Base-by-base conservation (phyloP, 108 stramenopile genomes). In the Skeletonema grethae region DNA sequence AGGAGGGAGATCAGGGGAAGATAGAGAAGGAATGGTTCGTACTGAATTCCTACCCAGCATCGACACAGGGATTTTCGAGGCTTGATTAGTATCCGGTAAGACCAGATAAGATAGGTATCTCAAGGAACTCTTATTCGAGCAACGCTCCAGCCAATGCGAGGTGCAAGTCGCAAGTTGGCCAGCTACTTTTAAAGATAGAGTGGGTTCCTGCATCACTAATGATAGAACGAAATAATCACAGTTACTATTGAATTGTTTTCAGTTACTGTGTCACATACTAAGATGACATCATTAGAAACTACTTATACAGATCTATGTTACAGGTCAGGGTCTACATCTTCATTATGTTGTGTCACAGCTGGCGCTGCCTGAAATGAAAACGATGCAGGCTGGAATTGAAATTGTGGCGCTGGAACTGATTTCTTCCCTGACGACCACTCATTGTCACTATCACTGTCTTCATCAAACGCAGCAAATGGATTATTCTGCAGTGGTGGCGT, bases 361-460 rank as follows among this genome's bases (percentile, higher is more conserved):
- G 64, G 45, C 56, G 41, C 48, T n/a, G 74, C 24, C 41, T 62
- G 66, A 24, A 62, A 74, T 8, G 73, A 60, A 70, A 81, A 81
- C 0, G 73, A 81, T 34, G 80, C 80, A 24, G 80, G 73, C 25
- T 81, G 63, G 57, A 69, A 81, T 24, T 66, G 63, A 55, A 81
- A 70, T 24, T 38, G 29, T 10, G 46, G 7, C 12, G 20, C 34
- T 6, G 18, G 9, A 6, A 4, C 46, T 48, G 13, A 2, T 1
- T 67, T 66, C 18, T 18, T 30, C 45, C 46, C 64, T 22, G 32
- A 36, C 69, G 32, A 36, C 69, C 69, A 68, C 5, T 70, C 69
- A 69, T 69, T 70, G 30, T 81, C 46, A 70, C 72, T 81, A 30
- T 81, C 80, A 50, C 80, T 81, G 4, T 74, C 80, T 48, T 48